phyloP scores from a whole-genome alignment of 306 rosid species.

The Pyrus pyrifolia region DNA sequence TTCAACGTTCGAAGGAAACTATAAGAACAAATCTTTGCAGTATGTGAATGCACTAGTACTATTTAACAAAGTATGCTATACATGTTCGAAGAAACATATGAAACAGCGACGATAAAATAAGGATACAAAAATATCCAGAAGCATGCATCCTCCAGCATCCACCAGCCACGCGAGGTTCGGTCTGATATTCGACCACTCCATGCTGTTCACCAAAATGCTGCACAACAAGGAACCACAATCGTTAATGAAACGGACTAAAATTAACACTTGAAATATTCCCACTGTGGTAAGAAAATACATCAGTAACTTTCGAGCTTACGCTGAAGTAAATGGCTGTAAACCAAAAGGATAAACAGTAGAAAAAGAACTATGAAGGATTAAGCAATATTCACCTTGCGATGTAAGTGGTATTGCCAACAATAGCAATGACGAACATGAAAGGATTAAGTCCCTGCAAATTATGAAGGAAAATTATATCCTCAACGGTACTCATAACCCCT shows the following conservation, averaged over 20 bases:
- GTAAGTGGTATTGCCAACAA: conserved; percentile 69
- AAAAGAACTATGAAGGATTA: not conserved
- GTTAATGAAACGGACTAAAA: not conserved
- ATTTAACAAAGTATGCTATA: not conserved
- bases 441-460: conserved; percentile 85
- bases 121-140: conserved; percentile 83
- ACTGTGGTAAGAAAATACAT: not conserved
- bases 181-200: conserved; percentile 54
- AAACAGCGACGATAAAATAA: not conserved
- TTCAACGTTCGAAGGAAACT: not conserved
- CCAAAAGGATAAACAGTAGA: not conserved
- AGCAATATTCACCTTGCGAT: conserved; percentile 47
- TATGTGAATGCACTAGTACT: not conserved
- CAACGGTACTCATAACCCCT: not conserved
- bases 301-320: not conserved
- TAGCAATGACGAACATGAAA: conserved; percentile 76
- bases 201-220: conserved; percentile 67
- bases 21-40: not conserved
- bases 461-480: not conserved
- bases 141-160: conserved; percentile 79
- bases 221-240: conserved; percentile 1
- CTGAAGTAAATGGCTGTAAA: not conserved
- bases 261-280: not conserved
- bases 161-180: conserved; percentile 93
- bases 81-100: not conserved